Evolutionary conservation across 2,329 filamentous ascomycete species (phyloP), one percentile per base, ranked within the genome.

Genomic region (Nemania sp.): DNA sequence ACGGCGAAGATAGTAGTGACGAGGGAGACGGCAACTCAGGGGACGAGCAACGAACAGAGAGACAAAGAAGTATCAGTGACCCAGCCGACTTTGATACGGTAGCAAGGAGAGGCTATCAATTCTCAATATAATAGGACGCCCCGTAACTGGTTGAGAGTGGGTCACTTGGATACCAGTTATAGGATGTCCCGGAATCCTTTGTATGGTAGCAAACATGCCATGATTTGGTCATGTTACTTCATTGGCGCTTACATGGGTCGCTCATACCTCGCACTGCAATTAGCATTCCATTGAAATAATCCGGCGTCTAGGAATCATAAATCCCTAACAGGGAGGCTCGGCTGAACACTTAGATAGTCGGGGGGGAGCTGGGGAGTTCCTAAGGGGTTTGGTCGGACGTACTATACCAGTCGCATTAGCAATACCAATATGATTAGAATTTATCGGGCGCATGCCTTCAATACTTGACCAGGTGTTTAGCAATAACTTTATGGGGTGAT

Each of bases 1-100:
- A 97, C 66, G 90, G 92, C 59, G 91, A 93, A 41, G 80, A 80
- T 29, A 80, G 77, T 11, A 79, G 78, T 29, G 80, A 83, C 11
- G 82, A 83, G 53, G 71, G 73, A 51, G 79, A 77, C 20, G 78
- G 77, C 55, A 82, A 83, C 63, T 86, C 84, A 15, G 83, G 81
- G 0, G 86, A 85, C 56, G 85, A 87, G 69, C 81, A 81, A 73
- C 78, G 85, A 69, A 88, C 87, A 3, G 88, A 88, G 76, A 81
- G 87, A 67, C 88, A 89, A 75, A 80, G 88, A 67, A 90, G 82
- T 68, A 77, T 82, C 56, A 82, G 82, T 51, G 81, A 82, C 35
- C 81, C 80, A 29, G 72, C 77, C 2, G 78, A 80, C 5, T 41
- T 76, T 27, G 72, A 71, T 35, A 73, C 64, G 60, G 62, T 68